phyloP scores from a whole-genome alignment of 495 filamentous ascomycete species.

The Neurospora pannonica region DNA sequence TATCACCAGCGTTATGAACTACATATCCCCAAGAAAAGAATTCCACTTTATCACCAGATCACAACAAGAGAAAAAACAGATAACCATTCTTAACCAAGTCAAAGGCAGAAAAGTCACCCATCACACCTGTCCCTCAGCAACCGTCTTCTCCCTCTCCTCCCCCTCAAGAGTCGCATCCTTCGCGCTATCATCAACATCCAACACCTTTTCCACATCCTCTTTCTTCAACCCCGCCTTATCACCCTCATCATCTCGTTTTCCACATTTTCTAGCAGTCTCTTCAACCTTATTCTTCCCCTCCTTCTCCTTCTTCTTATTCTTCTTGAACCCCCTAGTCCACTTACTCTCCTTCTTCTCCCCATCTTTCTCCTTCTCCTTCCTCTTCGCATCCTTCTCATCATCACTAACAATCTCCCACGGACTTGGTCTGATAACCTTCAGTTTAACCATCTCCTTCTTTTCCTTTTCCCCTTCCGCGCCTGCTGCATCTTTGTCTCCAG shows the following conservation, averaged over 20 bases:
- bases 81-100: neutral
- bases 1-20: neutral
- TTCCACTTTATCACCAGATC: neutral
- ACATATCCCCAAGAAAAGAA: neutral
- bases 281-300: neutral
- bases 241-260: neutral
- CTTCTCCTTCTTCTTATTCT: neutral
- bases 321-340: slow-evolving; percentile 23
- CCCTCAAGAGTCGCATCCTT: slow-evolving; percentile 35
- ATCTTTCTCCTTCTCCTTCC: slow-evolving; percentile 5
- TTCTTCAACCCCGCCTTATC: slow-evolving; percentile 1
- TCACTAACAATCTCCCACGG: slow-evolving; percentile 15
- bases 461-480: slow-evolving; percentile 16
- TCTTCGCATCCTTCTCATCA: slow-evolving; percentile 13
- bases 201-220: slow-evolving; percentile 26
- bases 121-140: neutral
- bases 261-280: neutral
- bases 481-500: neutral
- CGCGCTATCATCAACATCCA: slow-evolving; percentile 41
- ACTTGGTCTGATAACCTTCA: slow-evolving; percentile 31
- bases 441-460: slow-evolving; percentile 35
- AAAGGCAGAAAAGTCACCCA: neutral
- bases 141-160: slow-evolving; percentile 16
- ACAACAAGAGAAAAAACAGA: neutral
- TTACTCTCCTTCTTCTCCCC: slow-evolving; percentile 3